Conservation (phyloP, 2,329 filamentous ascomycete species). For the Chaetomiaceae sp. region DNA sequence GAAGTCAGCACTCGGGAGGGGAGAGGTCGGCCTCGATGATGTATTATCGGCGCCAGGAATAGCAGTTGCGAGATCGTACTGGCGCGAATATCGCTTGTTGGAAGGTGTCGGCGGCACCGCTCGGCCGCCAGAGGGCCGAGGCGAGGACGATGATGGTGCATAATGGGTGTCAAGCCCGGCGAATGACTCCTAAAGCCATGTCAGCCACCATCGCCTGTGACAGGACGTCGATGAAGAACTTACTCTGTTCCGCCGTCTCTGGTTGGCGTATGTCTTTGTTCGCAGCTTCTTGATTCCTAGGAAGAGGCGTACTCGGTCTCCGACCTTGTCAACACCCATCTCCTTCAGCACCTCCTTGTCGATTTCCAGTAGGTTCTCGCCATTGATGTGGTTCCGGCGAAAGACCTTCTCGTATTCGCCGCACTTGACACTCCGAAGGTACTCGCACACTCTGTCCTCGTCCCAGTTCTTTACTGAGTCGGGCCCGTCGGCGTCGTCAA, state of each 20-base stretch:
- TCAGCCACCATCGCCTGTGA: slow-evolving; percentile 13
- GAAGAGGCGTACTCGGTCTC: slow-evolving; percentile 88
- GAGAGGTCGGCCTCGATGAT: slow-evolving; percentile 67
- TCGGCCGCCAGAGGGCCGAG: slow-evolving; percentile 53
- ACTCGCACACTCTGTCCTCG: slow-evolving; percentile 86
- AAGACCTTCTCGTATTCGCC: slow-evolving; percentile 91
- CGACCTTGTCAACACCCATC: slow-evolving; percentile 97
- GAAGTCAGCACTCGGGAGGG: slow-evolving; percentile 54
- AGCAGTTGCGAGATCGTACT: slow-evolving; percentile 45
- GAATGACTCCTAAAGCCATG: slow-evolving; percentile 66
- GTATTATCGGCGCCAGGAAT: slow-evolving; percentile 45
- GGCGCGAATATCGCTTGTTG: slow-evolving; percentile 62
- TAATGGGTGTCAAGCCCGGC: slow-evolving; percentile 67
- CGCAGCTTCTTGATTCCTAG: slow-evolving; percentile 78
- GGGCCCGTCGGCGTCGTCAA: slow-evolving; percentile 74
- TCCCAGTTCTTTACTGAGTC: slow-evolving; percentile 82
- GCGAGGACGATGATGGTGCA: slow-evolving; percentile 59
- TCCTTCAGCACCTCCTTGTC: slow-evolving; percentile 95
- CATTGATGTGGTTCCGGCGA: slow-evolving; percentile 91
- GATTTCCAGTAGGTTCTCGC: slow-evolving; percentile 93
- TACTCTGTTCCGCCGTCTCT: slow-evolving; percentile 83
- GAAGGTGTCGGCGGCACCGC: slow-evolving; percentile 40
- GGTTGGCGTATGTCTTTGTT: slow-evolving; percentile 69
- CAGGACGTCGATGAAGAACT: slow-evolving; percentile 29
- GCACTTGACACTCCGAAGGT: slow-evolving; percentile 86